phyloP scores from a whole-genome alignment of 1,139 yeast genomes.

The Debaryomyces robertsiae region DNA sequence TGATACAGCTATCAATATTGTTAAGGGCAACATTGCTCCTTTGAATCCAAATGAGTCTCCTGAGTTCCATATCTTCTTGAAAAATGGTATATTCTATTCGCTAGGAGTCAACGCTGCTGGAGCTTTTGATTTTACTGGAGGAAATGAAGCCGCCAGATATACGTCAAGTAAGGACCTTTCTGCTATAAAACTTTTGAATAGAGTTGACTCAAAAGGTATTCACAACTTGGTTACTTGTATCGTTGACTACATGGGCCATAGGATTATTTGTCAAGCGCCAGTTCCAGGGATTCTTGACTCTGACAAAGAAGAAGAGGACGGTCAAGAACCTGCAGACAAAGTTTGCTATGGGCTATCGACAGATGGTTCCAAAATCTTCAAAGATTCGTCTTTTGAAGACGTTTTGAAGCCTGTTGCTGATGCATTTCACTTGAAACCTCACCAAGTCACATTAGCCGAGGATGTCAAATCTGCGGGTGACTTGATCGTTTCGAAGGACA shows the following conservation, averaged over 20 bases:
- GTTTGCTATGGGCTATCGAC: constrained; percentile 78
- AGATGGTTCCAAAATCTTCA: constrained; percentile 53
- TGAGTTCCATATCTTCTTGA: constrained; percentile 66
- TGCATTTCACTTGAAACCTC: constrained; percentile 76
- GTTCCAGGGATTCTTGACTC: constrained; percentile 89
- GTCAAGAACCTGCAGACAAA: constrained; percentile 39
- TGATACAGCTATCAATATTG: constrained; percentile 75
- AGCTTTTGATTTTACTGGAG: constrained; percentile 66
- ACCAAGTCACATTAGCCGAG: constrained; percentile 47
- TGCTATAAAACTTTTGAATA: constrained; percentile 69
- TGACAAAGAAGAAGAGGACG: constrained; percentile 27
- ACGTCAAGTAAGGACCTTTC: constrained; percentile 78
- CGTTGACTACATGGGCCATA: constrained; percentile 86
- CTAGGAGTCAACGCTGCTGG: constrained; percentile 75
- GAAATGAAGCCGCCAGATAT: constrained; percentile 83
- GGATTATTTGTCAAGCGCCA: constrained; percentile 91
- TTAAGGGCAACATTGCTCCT: constrained; percentile 74
- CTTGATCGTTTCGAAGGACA: constrained; percentile 70
- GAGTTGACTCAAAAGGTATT: constrained; percentile 64
- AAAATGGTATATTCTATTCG: constrained; percentile 87
- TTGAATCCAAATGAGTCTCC: constrained; percentile 73
- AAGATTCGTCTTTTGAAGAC: constrained; percentile 52
- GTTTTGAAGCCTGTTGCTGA: constrained; percentile 67
- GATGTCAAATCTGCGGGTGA: constrained; percentile 41
- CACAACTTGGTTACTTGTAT: constrained; percentile 76